Evolutionary conservation across 768 basidiomycete species (phyloP).

Genomic region (Lentinula guzmanii): DNA sequence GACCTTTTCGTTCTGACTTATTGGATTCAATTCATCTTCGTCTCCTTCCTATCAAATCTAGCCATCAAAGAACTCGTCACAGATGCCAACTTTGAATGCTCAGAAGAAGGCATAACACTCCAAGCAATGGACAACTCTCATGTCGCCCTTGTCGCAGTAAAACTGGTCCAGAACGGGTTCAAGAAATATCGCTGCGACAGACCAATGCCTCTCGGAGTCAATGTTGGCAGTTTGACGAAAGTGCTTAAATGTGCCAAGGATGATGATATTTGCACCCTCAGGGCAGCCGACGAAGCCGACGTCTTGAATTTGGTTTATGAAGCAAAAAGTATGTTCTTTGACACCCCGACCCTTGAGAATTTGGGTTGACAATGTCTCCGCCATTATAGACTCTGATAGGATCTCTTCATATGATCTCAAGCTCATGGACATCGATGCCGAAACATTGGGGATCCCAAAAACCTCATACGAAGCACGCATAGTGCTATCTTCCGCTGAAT

Average conservation of each 20-base stretch:
- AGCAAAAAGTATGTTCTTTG: conserved; percentile 62
- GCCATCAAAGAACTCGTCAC: conserved; percentile 97
- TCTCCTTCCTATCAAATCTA: conserved; percentile 23
- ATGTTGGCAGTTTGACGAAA: conserved; percentile 85
- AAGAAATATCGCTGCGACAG: conserved; percentile 89
- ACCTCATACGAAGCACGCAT: conserved; percentile 96
- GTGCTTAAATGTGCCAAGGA: conserved; percentile 97
- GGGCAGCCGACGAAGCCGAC: conserved; percentile 88
- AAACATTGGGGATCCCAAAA: conserved; percentile 92
- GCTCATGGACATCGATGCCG: conserved; percentile 98
- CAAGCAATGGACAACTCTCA: conserved; percentile 99
- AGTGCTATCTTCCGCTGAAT: conserved; percentile 81
- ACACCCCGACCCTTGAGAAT: not conserved
- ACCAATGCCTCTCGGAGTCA: conserved; percentile 86
- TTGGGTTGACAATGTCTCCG: not conserved
- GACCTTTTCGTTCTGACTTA: not conserved
- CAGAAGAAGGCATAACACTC: conserved; percentile 88
- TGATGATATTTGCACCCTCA: conserved; percentile 87
- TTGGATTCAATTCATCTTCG: not conserved
- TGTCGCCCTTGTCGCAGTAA: conserved; percentile 91
- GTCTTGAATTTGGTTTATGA: conserved; percentile 86
- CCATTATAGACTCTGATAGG: conserved; percentile 69
- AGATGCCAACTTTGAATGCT: conserved; percentile 97
- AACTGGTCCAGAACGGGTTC: conserved; percentile 77
- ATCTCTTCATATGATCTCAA: conserved; percentile 99